Evolutionary conservation across 2,329 filamentous ascomycete species (phyloP).

Genomic region (Aspergillus glaucus): DNA sequence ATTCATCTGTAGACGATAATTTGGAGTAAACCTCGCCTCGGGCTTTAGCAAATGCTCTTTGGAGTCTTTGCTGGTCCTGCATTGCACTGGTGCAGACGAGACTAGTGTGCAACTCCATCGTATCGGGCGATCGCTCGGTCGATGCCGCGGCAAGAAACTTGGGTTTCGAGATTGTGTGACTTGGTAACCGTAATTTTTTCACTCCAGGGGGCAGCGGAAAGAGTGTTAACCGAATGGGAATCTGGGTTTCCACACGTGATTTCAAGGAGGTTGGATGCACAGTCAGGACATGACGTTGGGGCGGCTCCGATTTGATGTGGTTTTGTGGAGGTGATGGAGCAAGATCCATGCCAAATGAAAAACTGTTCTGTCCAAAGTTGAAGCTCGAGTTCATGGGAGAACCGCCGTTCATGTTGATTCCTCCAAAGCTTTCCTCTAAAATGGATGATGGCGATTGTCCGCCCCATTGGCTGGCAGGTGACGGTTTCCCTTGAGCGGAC

Average conservation of each 20-base stretch:
- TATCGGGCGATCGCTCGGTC: constrained; percentile 62
- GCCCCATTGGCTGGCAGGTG: constrained; percentile 33
- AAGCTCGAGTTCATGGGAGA: constrained; percentile 35
- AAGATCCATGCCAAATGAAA: constrained; percentile 35
- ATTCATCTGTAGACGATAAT: constrained; percentile 40
- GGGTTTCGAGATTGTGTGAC: constrained; percentile 87
- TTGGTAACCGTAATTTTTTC: constrained; percentile 76
- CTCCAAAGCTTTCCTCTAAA: constrained; percentile 41
- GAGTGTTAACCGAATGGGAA: constrained; percentile 76
- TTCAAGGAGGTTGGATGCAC: constrained; percentile 67
- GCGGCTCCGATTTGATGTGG: constrained; percentile 23
- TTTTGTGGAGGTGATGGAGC: constrained; percentile 22
- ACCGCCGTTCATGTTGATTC: constrained; percentile 40
- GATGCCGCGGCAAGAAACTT: constrained; percentile 75
- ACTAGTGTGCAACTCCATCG: constrained; percentile 70
- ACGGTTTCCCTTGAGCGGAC: constrained; percentile 22
- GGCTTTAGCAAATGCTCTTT: constrained; percentile 60
- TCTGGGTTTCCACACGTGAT: constrained; percentile 93
- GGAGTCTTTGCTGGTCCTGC: constrained; percentile 60
- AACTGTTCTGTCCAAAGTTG: constrained; percentile 27
- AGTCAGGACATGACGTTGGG: constrained; percentile 43
- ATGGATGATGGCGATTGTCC: constrained; percentile 39
- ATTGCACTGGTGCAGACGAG: constrained; percentile 92
- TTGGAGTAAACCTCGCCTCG: constrained; percentile 38
- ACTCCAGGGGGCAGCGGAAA: constrained; percentile 68